Base-by-base conservation (phyloP, 352 stramenopile species). In the Paralagenidium karlingii region DNA sequence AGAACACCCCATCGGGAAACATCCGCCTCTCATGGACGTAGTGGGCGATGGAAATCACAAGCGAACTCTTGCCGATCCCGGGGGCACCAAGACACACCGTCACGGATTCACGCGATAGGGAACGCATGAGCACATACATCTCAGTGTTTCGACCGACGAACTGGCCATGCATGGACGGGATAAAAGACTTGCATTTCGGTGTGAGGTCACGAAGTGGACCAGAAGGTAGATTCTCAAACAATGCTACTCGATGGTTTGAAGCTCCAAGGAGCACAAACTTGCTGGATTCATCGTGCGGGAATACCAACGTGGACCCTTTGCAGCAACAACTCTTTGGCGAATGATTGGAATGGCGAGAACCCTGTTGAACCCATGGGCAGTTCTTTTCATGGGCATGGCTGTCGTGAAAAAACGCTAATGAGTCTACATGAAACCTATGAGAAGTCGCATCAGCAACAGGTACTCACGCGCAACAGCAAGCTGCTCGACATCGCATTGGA, bases 61-160 rank as follows among this genome's bases (percentile, higher is more conserved):
- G 65, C 16, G 75, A 89, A 37, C 68, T 84, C 43, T 88, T 89
- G 27, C 75, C 75, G 18, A 89, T 89, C 9, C 71, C 75, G 29
- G 75, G 75, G 2, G 71, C 75, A 5, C 75, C 75, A 4, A 83
- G 51, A 29, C 75, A 89, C 10, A 63, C 65, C 11, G 75, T 86
- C 33, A 86, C 75, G 0, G 74, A 60, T 43, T 82, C 83, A n/a
- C 80, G 58, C 10, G 52, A 51, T n/a, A 89, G 34, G 9, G 75
- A 82, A 19, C 76, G 77, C 25, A 89, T 69, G 48, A 89, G 65
- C 24, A 82, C 31, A 34, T 84, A 89, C 15, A 69, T 86, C 51
- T 89, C 75, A 8, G 68, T 71, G 38, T 84, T 81, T 24, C 71
- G 69, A 1, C 75, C 75, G 31, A 89, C 80, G 49, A 89, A 89